Evolutionary conservation across 2,329 filamentous ascomycete genomes (phyloP).

Genomic region (Aurifilum marmelostoma): DNA sequence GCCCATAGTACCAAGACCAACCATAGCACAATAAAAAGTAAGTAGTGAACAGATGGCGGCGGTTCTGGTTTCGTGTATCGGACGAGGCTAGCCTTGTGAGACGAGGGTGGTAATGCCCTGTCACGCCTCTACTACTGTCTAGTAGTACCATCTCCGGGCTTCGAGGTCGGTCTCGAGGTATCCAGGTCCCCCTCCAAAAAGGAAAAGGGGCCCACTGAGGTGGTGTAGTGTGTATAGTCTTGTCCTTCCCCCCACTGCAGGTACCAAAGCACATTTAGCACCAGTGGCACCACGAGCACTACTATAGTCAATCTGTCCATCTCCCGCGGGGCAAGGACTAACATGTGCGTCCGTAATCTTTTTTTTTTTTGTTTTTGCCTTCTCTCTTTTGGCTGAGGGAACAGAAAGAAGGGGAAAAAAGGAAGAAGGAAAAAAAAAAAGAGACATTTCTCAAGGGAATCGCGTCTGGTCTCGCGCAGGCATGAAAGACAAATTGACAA

Average conservation of each 20-base stretch:
- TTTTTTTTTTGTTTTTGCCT: too few species aligned
- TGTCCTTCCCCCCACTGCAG: neutral
- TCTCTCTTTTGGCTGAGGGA: neutral
- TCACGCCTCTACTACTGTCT: too few species aligned
- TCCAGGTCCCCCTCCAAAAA: neutral
- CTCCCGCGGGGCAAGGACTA: neutral
- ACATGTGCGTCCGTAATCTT: neutral
- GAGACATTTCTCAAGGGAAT: neutral
- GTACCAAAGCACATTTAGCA: neutral
- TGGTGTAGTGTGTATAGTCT: neutral
- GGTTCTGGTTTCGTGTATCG: conserved; percentile 12
- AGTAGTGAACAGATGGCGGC: neutral
- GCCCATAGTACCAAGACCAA: neutral
- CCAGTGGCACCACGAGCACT: too few species aligned
- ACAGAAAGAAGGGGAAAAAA: neutral
- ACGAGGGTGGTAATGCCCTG: conserved; percentile 1
- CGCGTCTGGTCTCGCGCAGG: neutral
- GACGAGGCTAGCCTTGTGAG: conserved; percentile 14
- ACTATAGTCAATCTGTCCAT: neutral
- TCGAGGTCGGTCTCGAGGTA: neutral
- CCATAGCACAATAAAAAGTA: neutral
- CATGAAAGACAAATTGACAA: neutral
- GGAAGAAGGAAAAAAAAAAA: neutral
- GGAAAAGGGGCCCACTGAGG: neutral
- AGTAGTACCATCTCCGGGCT: neutral